Conservation (phyloP, 805 yeast species). For the Osmozyma mogii region DNA sequence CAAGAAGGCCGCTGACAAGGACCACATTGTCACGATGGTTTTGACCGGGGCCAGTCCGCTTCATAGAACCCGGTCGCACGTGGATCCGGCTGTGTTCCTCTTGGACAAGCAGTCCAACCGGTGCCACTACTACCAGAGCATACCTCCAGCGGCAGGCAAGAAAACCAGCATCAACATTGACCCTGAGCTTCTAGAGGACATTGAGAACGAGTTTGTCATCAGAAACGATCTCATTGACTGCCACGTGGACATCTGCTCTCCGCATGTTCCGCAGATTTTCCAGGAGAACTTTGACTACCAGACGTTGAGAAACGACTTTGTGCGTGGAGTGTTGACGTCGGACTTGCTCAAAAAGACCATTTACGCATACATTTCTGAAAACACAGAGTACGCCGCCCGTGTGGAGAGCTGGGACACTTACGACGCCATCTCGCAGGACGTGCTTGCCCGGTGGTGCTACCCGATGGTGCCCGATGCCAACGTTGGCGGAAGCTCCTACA, state of each 20-base stretch:
- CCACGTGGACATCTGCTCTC: constrained; percentile 90
- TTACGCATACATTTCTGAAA: constrained; percentile 75
- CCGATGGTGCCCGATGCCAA: constrained; percentile 89
- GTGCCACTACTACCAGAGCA: constrained; percentile 78
- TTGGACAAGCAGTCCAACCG: constrained; percentile 66
- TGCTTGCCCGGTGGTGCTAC: constrained; percentile 85
- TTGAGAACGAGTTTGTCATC: constrained; percentile 63
- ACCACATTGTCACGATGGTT: constrained; percentile 93
- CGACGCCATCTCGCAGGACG: constrained; percentile 84
- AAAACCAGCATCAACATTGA: constrained; percentile 51
- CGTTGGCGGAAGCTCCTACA: constrained; percentile 61
- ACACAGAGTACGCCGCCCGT: constrained; percentile 78
- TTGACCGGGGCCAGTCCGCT: constrained; percentile 74
- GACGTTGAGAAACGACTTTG: constrained; percentile 75
- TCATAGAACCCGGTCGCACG: constrained; percentile 75
- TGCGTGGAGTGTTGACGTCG: constrained; percentile 81
- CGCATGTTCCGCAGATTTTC: constrained; percentile 90
- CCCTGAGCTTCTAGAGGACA: constrained; percentile 72
- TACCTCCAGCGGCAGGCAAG: constrained; percentile 44
- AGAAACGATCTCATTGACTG: constrained; percentile 95
- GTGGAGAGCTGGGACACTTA: constrained; percentile 95
- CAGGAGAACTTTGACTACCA: constrained; percentile 97
- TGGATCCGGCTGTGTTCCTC: constrained; percentile 79
- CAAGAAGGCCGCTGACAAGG: constrained; percentile 69
- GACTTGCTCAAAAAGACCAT: constrained; percentile 87